Conservation (phyloP, 345 rosid species). For the Angophora floribunda region DNA sequence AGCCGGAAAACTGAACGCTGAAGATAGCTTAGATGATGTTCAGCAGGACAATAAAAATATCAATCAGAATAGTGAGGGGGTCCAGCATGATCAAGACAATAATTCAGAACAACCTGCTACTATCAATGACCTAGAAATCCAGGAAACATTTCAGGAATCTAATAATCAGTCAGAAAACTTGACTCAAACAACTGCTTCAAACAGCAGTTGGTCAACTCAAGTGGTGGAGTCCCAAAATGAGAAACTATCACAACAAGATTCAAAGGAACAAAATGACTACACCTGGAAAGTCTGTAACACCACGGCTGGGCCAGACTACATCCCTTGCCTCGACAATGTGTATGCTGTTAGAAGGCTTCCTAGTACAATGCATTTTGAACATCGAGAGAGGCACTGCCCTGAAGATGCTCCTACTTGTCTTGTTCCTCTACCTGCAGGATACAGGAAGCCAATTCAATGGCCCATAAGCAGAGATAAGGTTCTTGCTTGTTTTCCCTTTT, state of each 20-base stretch:
- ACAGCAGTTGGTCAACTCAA: constrained; percentile 76
- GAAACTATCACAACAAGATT: constrained; percentile 51
- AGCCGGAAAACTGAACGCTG: constrained; percentile 18
- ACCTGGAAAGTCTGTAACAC: constrained; percentile 80
- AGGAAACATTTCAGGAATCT: constrained; percentile 30
- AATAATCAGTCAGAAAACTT: constrained; percentile 53
- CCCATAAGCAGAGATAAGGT: constrained; percentile 67
- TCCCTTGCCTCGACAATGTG: constrained; percentile 94
- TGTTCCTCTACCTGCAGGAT: constrained; percentile 78
- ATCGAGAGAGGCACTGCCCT: constrained; percentile 93
- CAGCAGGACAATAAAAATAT: constrained; percentile 3
- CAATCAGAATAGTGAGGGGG: not conserved
- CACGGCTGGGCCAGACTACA: constrained; percentile 86
- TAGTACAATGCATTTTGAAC: constrained; percentile 68
- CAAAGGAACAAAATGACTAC: constrained; percentile 20
- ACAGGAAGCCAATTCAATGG: constrained; percentile 61
- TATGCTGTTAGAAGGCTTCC: constrained; percentile 63
- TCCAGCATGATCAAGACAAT: not conserved
- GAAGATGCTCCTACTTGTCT: constrained; percentile 73
- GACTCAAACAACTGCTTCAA: constrained; percentile 51
- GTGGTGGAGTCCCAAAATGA: constrained; percentile 77
- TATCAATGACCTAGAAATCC: constrained; percentile 24
- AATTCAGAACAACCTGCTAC: constrained; percentile 9
- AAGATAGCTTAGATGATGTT: constrained; percentile 6
- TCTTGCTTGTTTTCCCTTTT: not conserved